Evolutionary conservation across 495 filamentous ascomycete species (phyloP), one percentile per base, ranked within the genome.

Genomic region (Trichodelitschia bisporula): DNA sequence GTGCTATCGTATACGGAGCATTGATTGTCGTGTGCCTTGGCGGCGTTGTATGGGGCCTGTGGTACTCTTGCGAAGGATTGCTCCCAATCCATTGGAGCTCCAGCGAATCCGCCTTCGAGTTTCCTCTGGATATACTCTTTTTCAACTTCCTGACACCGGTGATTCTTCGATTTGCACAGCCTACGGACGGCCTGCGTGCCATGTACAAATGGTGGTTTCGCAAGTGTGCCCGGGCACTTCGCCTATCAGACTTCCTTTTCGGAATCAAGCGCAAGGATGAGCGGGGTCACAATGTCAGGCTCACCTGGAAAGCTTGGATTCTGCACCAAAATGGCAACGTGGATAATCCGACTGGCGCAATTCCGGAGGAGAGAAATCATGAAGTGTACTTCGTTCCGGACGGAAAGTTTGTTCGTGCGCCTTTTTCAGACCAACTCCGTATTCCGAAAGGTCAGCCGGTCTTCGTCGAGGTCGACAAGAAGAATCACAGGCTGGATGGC

Each of bases 181-280:
- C 86, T 2, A 76, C 77, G 17, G 72, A 86, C 40, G 72, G 63
- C 2, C 52, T 99, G 4, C 74, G 89, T 36, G 58, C 58, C 18
- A 66, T 90, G 55, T 99, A 92, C 45, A 68, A 64, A 25, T 95
- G 86, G 86, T 95, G 84, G 83, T 92, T 99, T 51, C 72, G 71
- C 36, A 65, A 64, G 38, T 93, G 83, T 45, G 84, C 83, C 1
- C 61, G 77, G 14, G 51, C 61, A 32, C 53, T 99, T 14, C 63
- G 86, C 27, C 54, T 99, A 35, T 79, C 77, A 11, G 69, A 80
- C 54, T 99, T 99, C 46, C 65, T 99, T 38, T 92, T 99, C 40
- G 77, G 73, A 1, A 76, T 90, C 28, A 63, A 73, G 39, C 59
- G 60, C 23, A 41, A 58, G 10, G 84, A 93, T 27, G 86, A 99